Evolutionary conservation across 23 red algal species (phyloP), one percentile per base, ranked within the genome.

Genomic region (Gracilaria domingensis): DNA sequence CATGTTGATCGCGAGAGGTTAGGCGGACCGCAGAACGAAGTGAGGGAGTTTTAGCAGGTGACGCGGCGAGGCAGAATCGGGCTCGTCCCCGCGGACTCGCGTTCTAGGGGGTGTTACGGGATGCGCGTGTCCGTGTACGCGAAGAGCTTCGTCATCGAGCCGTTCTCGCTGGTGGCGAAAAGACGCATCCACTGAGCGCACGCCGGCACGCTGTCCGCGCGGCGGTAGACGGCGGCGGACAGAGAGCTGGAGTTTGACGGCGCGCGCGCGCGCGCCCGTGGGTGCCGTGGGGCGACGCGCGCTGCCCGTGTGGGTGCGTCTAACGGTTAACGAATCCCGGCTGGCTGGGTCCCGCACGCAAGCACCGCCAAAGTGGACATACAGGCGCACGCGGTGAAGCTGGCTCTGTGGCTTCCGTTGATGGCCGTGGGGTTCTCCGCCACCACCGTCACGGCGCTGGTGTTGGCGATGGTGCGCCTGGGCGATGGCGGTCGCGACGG

Each of bases 41-140:
- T 44, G 35, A 45, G 35, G 7, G 16, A 45, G 69, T 75, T 33
- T 30, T 1, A 75, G 29, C 69, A 44, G 36, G 39, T 47, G 37
- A 14, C 42, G 23, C 39, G n/a, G 36, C 14, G 39, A 17, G 69
- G 69, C 1, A 75, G 35, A 23, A 75, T 42, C n/a, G 7, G n/a
- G 2, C 35, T 75, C 1, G 69, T 45, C 20, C 12, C 0, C 4
- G 14, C 45, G 14, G 45, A 23, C 69, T 8, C 4, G 3, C 0
- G 17, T 8, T 42, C 35, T 75, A 5, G 13, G 9, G 69, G 37
- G 45, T 75, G 69, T 18, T 75, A 75, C 36, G 13, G 20, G 39
- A 75, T 36, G 39, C 69, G 69, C 8, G 69, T 75, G 18, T 75
- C 69, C 17, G 69, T 47, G 39, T 40, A 75, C 36, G 69, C 39